Conservation (phyloP, 352 stramenopile species). For the Pseudoperonospora humuli region DNA sequence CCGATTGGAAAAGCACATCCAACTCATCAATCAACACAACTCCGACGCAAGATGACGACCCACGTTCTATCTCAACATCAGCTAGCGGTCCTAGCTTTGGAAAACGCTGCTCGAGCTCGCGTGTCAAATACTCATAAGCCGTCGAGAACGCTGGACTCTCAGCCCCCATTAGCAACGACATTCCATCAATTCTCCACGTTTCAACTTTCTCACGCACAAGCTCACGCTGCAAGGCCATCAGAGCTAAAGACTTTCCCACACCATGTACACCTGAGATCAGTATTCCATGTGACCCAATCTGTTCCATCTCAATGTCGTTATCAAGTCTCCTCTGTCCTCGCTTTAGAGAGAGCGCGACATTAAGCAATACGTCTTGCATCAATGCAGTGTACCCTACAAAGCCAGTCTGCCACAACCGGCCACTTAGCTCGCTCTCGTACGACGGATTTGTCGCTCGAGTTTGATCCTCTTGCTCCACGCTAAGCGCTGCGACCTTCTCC, state of each 20-base stretch:
- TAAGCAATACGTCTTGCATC: conserved; percentile 45
- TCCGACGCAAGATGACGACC: conserved; percentile 11
- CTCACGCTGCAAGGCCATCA: conserved; percentile 26
- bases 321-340: conserved; percentile 6
- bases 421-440: conserved; percentile 18
- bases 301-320: conserved; percentile 33
- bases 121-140: conserved; percentile 47
- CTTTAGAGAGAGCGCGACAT: conserved; percentile 42
- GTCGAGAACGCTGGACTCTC: conserved; percentile 38
- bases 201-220: conserved; percentile 16
- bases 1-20: conserved; percentile 49
- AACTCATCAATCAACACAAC: conserved; percentile 68
- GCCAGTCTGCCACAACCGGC: conserved; percentile 24
- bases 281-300: conserved; percentile 40
- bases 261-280: conserved; percentile 47
- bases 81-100: conserved; percentile 9
- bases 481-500: conserved; percentile 13
- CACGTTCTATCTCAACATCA: neutral
- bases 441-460: neutral
- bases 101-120: conserved; percentile 33
- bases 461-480: conserved; percentile 11
- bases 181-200: conserved; percentile 24
- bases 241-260: conserved; percentile 53
- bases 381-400: conserved; percentile 51
- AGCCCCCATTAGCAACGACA: conserved; percentile 50